These are phyloP conservation scores for Chlamydomonas incerta DNA, from an alignment of 139 green algal genomes.

Conservation along the genomic window DNA sequence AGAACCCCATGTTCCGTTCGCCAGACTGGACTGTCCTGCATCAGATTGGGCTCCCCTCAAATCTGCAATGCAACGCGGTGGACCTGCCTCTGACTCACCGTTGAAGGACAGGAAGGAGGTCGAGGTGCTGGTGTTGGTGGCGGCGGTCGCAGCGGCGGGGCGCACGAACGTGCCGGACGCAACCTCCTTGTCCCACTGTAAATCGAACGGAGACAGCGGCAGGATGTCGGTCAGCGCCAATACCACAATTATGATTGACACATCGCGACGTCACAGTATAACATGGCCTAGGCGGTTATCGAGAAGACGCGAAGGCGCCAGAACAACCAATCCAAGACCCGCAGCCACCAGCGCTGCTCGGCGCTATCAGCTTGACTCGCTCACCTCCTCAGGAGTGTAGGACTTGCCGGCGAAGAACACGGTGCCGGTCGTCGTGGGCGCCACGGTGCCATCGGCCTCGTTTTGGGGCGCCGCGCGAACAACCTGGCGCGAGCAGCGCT, in stretches of 20 bases:
- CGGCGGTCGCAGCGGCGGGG: not conserved
- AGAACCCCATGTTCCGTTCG: too few species aligned
- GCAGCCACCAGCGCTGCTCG: not conserved
- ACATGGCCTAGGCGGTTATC: too few species aligned
- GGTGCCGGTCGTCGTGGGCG: not conserved
- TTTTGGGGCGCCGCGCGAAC: too few species aligned
- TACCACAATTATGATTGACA: too few species aligned
- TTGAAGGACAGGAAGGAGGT: not conserved
- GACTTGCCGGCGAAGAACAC: constrained; percentile 18
- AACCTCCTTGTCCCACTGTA: constrained; percentile 4
- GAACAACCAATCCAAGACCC: too few species aligned
- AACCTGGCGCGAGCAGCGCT: too few species aligned
- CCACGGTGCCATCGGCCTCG: not conserved
- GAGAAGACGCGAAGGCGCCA: not conserved
- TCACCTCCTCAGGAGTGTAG: constrained; percentile 27
- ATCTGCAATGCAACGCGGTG: too few species aligned
- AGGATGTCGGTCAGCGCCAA: too few species aligned
- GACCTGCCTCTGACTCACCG: not conserved
- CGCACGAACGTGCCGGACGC: not conserved
- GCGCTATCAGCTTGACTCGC: not conserved
- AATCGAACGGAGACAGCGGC: too few species aligned
- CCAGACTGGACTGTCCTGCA: too few species aligned
- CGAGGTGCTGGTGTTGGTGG: not conserved
- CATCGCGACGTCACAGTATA: too few species aligned
- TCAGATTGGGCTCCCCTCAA: too few species aligned